Evolutionary conservation across 2,329 filamentous ascomycete genomes (phyloP).

Genomic region (Calonectria pseudoreteaudii): DNA sequence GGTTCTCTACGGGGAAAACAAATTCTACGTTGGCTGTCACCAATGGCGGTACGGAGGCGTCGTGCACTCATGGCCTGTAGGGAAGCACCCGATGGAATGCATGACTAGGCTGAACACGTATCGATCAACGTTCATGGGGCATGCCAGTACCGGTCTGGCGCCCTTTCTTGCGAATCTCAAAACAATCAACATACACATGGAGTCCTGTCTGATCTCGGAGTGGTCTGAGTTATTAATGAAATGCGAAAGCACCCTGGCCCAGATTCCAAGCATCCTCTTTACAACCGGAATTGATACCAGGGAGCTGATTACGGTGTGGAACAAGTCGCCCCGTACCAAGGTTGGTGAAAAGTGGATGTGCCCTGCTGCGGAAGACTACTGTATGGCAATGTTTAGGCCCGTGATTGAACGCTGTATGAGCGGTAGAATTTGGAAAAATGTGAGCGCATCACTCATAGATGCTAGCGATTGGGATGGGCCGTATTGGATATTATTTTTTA

Average conservation of each 20-base stretch:
- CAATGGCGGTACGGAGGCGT: background rate
- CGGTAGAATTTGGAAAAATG: background rate
- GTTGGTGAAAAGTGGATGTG: background rate
- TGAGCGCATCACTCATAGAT: background rate
- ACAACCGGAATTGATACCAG: background rate
- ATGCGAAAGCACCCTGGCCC: background rate
- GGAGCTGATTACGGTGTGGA: background rate
- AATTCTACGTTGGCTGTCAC: background rate
- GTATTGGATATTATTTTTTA: background rate
- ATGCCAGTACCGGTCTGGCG: background rate
- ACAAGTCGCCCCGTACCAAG: background rate
- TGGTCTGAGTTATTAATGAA: background rate
- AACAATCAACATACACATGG: background rate
- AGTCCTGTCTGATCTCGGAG: background rate
- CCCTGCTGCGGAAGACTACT: background rate
- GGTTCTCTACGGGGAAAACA: conserved; percentile 4
- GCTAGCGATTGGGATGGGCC: background rate
- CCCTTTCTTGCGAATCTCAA: background rate
- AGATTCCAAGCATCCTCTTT: background rate
- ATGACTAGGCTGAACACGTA: background rate
- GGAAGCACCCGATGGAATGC: background rate
- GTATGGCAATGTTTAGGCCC: background rate
- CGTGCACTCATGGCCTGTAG: background rate
- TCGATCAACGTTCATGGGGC: background rate
- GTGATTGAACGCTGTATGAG: background rate